Evolutionary conservation across 2,329 filamentous ascomycete species (phyloP).

Genomic region (Neofusicoccum cordaticola): DNA sequence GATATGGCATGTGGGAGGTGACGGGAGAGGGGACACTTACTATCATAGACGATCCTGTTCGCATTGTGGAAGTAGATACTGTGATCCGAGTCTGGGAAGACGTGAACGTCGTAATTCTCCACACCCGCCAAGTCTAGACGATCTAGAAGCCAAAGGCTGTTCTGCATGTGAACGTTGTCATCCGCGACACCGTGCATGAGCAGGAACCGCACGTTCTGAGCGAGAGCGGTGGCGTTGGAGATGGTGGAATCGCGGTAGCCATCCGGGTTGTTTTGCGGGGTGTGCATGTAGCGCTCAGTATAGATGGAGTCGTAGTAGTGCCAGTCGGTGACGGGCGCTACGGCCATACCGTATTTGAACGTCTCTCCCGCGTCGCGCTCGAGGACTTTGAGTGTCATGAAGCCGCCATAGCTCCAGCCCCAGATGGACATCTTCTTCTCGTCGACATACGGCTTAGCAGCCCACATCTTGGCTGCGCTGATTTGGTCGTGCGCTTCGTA

Average conservation of each 20-base stretch:
- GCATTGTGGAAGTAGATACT: conserved; percentile 93
- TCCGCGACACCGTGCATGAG: conserved; percentile 96
- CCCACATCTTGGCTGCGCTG: conserved; percentile 80
- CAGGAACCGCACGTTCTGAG: conserved; percentile 78
- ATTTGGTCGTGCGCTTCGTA: conserved; percentile 91
- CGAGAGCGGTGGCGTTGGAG: conserved; percentile 69
- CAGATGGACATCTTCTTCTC: conserved; percentile 81
- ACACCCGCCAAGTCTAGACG: conserved; percentile 76
- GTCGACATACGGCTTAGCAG: conserved; percentile 78
- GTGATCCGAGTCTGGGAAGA: conserved; percentile 96
- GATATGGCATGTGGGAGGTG: background rate
- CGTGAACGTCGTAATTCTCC: conserved; percentile 93
- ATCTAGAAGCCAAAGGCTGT: conserved; percentile 83
- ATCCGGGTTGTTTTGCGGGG: conserved; percentile 72
- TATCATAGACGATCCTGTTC: conserved; percentile 86
- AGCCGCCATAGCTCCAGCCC: conserved; percentile 98
- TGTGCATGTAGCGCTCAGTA: conserved; percentile 97
- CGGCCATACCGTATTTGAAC: conserved; percentile 96
- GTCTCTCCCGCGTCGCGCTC: conserved; percentile 86
- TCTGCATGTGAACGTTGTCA: conserved; percentile 97
- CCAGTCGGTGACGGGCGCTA: conserved; percentile 98
- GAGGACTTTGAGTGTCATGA: conserved; percentile 90
- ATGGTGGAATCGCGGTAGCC: conserved; percentile 79
- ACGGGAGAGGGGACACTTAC: conserved; percentile 54
- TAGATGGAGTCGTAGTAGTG: conserved; percentile 92